Conservation (phyloP, 78 protist species). For the Polysphondylium violaceum region DNA sequence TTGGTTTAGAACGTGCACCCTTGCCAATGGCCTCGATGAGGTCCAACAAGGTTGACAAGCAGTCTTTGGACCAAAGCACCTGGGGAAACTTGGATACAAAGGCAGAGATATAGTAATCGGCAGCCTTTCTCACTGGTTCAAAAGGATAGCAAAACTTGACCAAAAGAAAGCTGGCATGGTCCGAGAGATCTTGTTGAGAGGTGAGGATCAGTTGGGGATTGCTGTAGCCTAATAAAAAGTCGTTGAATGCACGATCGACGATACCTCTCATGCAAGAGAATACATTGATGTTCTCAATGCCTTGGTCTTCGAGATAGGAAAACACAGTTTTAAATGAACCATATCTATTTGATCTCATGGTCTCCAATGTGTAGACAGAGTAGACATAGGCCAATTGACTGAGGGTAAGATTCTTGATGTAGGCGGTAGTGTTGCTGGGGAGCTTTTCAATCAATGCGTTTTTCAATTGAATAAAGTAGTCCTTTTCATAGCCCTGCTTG, state of each 20-base stretch:
- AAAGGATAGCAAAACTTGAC: slow-evolving; percentile 75
- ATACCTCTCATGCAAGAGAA: slow-evolving; percentile 54
- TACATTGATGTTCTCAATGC: slow-evolving; percentile 42
- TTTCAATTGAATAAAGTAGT: slow-evolving; percentile 31
- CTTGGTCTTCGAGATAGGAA: slow-evolving; percentile 78
- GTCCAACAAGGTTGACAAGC: slow-evolving; percentile 73
- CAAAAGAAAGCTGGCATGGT: slow-evolving; percentile 35
- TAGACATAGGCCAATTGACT: slow-evolving; percentile 58
- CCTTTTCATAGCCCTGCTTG: slow-evolving; percentile 70
- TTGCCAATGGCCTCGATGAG: slow-evolving; percentile 63
- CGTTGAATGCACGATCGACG: slow-evolving; percentile 46
- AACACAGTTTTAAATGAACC: slow-evolving; percentile 58
- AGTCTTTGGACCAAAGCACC: slow-evolving; percentile 69
- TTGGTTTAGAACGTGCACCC: slow-evolving; percentile 67
- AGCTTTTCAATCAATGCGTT: slow-evolving; percentile 24
- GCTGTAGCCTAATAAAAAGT: slow-evolving; percentile 16
- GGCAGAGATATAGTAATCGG: slow-evolving; percentile 73
- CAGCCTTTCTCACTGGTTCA: slow-evolving; percentile 54
- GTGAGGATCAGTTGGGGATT: background rate
- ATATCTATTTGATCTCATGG: slow-evolving; percentile 46
- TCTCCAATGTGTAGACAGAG: slow-evolving; percentile 71
- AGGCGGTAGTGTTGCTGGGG: slow-evolving; percentile 30
- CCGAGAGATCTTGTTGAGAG: slow-evolving; percentile 33
- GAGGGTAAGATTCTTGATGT: slow-evolving; percentile 36
- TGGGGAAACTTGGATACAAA: slow-evolving; percentile 77